These are phyloP conservation scores for Hyparrhenia diplandra DNA, from an alignment of 176 grass and related monocot genomes.

Conservation along the genomic window DNA sequence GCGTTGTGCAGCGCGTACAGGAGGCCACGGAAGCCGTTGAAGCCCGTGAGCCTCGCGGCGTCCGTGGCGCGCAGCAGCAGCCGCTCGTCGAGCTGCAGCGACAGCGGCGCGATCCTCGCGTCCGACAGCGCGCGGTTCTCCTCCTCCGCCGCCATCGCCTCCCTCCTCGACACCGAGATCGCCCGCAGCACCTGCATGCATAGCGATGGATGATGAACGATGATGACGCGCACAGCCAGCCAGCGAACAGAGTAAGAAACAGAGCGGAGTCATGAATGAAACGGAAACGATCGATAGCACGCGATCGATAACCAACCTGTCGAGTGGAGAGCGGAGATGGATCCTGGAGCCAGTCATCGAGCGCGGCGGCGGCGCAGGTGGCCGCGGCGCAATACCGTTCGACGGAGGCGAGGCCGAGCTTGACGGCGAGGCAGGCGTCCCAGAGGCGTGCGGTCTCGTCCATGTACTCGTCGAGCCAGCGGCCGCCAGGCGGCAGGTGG, in stretches of 20 bases:
- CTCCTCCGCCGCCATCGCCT: slow-evolving; percentile 66
- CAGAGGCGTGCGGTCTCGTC: slow-evolving; percentile 90
- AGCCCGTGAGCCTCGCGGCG: slow-evolving; percentile 61
- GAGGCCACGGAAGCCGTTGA: slow-evolving; percentile 87
- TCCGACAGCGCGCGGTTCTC: slow-evolving; percentile 68
- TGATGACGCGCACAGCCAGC: too few species aligned
- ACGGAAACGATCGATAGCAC: background rate
- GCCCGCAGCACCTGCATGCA: slow-evolving; percentile 53
- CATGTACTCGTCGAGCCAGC: slow-evolving; percentile 99
- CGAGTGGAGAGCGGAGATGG: slow-evolving; percentile 53
- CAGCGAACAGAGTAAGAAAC: too few species aligned
- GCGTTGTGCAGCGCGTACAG: slow-evolving; percentile 80
- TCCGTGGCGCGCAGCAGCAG: slow-evolving; percentile 50
- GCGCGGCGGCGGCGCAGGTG: slow-evolving; percentile 40
- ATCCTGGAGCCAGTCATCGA: slow-evolving; percentile 66
- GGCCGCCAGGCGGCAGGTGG: slow-evolving; percentile 82
- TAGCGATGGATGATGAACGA: background rate
- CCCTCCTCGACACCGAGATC: slow-evolving; percentile 54
- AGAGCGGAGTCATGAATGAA: background rate
- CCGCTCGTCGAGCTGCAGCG: slow-evolving; percentile 58
- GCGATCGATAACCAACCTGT: slow-evolving; percentile 43
- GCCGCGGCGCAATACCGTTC: slow-evolving; percentile 68
- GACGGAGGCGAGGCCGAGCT: slow-evolving; percentile 66
- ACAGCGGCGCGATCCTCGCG: slow-evolving; percentile 59
- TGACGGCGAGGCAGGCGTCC: slow-evolving; percentile 86